Conservation (phyloP, 306 rosid species). For the Morella rubra region DNA sequence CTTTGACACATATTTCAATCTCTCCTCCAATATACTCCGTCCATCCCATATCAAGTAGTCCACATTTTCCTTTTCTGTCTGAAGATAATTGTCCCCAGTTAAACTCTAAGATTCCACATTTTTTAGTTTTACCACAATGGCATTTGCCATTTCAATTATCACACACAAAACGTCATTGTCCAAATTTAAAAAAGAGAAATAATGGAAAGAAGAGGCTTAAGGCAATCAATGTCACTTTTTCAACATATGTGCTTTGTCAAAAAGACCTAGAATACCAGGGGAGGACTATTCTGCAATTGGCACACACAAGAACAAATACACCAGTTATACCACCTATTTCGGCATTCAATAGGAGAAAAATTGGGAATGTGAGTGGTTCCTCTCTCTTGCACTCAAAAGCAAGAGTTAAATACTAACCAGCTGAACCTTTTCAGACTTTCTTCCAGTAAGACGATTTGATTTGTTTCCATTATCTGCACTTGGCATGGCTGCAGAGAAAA, state of each 20-base stretch:
- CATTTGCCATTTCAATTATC: not conserved
- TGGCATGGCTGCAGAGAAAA: slow-evolving; percentile 78
- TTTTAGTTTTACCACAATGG: not conserved
- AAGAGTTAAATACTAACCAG: slow-evolving; percentile 47
- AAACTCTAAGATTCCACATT: too few species aligned
- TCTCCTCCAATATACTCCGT: not conserved
- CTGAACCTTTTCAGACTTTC: slow-evolving; percentile 84
- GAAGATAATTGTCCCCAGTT: not conserved
- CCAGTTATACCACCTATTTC: not conserved
- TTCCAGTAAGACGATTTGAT: slow-evolving; percentile 47
- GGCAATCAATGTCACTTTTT: not conserved
- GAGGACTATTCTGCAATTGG: too few species aligned
- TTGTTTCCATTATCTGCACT: slow-evolving; percentile 46
- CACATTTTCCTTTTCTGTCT: not conserved
- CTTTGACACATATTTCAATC: not conserved
- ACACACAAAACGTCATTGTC: not conserved
- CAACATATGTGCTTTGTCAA: too few species aligned
- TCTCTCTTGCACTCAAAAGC: too few species aligned
- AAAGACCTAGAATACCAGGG: too few species aligned
- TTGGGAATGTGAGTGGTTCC: not conserved
- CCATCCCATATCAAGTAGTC: not conserved
- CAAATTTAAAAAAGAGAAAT: too few species aligned
- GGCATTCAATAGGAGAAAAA: not conserved
- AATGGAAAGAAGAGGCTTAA: not conserved
- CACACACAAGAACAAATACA: not conserved